Evolutionary conservation across 495 filamentous ascomycete genomes (phyloP).

Genomic region (Hypoxylon fragiforme): DNA sequence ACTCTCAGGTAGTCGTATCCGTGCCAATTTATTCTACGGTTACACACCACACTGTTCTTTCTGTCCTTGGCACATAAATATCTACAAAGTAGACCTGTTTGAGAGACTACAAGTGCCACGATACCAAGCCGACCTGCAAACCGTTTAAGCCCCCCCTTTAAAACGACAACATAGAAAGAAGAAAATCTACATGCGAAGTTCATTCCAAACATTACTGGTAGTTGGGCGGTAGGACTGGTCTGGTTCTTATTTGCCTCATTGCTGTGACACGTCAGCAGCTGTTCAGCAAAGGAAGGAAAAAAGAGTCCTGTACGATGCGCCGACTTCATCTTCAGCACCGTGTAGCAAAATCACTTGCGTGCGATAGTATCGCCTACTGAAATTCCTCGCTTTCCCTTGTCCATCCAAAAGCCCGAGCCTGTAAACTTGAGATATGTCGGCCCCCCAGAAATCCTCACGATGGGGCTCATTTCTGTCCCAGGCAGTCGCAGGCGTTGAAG

Average conservation of each 20-base stretch:
- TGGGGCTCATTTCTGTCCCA: conserved; percentile 89
- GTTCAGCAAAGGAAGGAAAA: conserved; percentile 4
- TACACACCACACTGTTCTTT: too few relatives aligned
- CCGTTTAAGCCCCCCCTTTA: too few relatives aligned
- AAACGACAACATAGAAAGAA: too few relatives aligned
- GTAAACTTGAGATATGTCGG: conserved; percentile 40
- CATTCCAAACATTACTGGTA: neutral
- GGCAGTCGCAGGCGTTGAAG: conserved; percentile 92
- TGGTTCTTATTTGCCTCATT: conserved; percentile 19
- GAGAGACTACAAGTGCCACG: too few relatives aligned
- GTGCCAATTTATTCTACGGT: too few relatives aligned
- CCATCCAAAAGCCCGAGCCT: conserved; percentile 4
- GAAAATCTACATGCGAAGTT: conserved; percentile 6
- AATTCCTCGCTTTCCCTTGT: neutral
- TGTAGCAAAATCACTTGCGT: conserved; percentile 15
- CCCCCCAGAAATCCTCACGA: conserved; percentile 53
- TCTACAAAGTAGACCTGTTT: too few relatives aligned
- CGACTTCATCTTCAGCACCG: conserved; percentile 18
- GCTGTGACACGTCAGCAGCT: conserved; percentile 29
- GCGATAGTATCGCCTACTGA: conserved; percentile 15
- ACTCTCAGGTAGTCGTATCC: too few relatives aligned
- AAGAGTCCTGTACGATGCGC: conserved; percentile 33
- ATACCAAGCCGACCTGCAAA: too few relatives aligned
- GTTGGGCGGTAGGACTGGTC: conserved; percentile 7
- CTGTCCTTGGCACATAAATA: too few relatives aligned